Conservation (phyloP, 2,329 filamentous ascomycete species). For the Fusarium sp. region DNA sequence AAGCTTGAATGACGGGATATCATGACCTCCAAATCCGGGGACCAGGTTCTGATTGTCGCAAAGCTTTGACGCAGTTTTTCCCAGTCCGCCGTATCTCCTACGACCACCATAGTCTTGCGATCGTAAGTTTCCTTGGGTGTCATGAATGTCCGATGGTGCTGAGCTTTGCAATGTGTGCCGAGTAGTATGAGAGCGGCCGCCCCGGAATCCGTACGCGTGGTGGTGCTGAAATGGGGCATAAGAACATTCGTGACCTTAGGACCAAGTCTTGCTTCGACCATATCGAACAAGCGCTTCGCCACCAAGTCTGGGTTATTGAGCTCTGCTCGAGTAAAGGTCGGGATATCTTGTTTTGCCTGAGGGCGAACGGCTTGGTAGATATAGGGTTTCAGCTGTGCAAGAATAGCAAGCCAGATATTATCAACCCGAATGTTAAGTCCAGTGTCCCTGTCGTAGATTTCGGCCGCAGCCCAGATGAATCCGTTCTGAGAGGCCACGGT, state of each 20-base stretch:
- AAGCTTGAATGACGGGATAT: background rate
- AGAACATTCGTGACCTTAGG: background rate
- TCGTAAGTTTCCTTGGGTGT: rapidly evolving
- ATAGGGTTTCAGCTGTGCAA: background rate
- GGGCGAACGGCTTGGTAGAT: background rate
- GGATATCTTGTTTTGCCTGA: background rate
- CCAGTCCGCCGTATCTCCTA: background rate
- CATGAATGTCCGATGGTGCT: background rate
- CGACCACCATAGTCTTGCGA: too few species aligned
- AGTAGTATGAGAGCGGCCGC: background rate
- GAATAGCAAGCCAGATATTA: background rate
- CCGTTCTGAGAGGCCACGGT: background rate
- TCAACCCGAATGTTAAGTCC: background rate
- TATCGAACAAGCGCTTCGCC: background rate
- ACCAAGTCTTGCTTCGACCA: background rate
- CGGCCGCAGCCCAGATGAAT: background rate
- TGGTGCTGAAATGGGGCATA: background rate
- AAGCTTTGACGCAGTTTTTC: rapidly evolving
- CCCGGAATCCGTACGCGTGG: rapidly evolving
- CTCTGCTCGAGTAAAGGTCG: background rate
- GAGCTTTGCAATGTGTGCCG: background rate
- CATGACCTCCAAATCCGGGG: rapidly evolving
- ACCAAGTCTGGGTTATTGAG: background rate
- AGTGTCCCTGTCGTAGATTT: rapidly evolving
- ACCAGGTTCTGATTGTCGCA: background rate